These are phyloP conservation scores for Panicum hallii DNA, from an alignment of 202 grass and related monocot genomes.

Conservation along the genomic window DNA sequence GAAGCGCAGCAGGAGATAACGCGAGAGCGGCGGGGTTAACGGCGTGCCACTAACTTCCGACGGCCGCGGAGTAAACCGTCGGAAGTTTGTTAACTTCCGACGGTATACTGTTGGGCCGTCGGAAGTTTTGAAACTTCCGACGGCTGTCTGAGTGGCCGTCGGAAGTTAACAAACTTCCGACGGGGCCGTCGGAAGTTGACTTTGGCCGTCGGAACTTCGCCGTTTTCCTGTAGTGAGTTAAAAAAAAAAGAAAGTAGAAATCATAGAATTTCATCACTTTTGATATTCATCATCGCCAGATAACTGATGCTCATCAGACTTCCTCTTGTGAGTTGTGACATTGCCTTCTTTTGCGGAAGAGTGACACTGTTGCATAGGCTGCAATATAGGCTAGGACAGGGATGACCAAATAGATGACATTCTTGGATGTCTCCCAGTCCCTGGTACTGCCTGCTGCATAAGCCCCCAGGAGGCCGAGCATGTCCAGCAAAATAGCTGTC, in stretches of 20 bases:
- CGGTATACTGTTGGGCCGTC: too few species aligned
- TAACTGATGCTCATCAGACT: not conserved
- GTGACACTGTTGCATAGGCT: not conserved
- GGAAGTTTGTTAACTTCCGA: too few species aligned
- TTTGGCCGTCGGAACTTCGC: too few species aligned
- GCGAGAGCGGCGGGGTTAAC: too few species aligned
- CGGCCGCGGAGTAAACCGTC: too few species aligned
- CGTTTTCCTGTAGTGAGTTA: too few species aligned
- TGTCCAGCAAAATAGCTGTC: constrained; percentile 38
- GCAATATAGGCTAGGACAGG: constrained; percentile 35
- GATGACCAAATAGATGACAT: constrained; percentile 35
- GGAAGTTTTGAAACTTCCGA: too few species aligned
- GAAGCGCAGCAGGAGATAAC: too few species aligned
- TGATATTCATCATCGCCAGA: not conserved
- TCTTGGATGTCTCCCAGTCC: constrained; percentile 26
- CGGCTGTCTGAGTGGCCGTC: too few species aligned
- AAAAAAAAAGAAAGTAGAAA: not conserved
- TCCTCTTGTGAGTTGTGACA: not conserved
- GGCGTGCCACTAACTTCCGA: too few species aligned
- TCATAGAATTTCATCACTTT: not conserved
- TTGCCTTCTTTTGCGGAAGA: not conserved
- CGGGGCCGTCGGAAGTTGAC: too few species aligned
- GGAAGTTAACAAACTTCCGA: too few species aligned
- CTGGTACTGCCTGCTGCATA: constrained; percentile 45
- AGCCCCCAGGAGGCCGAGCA: constrained; percentile 46